Percentiles rank a stretch among this genome's conserved stretches.
Conservation (phyloP, 192 early-diverging fungal species). For the Backusella liffmaniae region DNA sequence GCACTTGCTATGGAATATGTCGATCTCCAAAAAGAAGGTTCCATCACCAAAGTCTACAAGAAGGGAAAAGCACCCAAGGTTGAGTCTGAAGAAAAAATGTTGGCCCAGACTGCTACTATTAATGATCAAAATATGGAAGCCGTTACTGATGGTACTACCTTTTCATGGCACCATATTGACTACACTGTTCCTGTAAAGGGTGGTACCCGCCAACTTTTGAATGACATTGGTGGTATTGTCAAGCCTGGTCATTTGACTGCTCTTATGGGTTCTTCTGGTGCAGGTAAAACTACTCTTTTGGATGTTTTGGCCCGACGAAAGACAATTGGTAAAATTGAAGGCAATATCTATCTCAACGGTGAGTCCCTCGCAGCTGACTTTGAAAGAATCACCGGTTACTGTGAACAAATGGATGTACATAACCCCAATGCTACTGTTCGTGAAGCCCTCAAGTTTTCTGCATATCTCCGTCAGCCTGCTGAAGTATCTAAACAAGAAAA, state of each 20-base stretch:
- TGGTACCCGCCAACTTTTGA: slow-evolving; percentile 57
- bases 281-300: slow-evolving; percentile 81
- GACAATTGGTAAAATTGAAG: slow-evolving; percentile 65
- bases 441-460: slow-evolving; percentile 76
- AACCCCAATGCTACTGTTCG: slow-evolving; percentile 71
- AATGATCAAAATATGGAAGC: slow-evolving; percentile 32
- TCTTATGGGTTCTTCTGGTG: slow-evolving; percentile 74
- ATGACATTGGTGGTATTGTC: slow-evolving; percentile 58
- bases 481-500: slow-evolving; percentile 62
- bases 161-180: slow-evolving; percentile 62
- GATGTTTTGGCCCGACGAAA: slow-evolving; percentile 77
- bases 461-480: slow-evolving; percentile 68
- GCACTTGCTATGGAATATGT: slow-evolving; percentile 58
- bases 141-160: slow-evolving; percentile 52
- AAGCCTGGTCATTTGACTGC: slow-evolving; percentile 57
- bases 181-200: slow-evolving; percentile 53
- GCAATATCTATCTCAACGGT: slow-evolving; percentile 70
- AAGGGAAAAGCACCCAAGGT: slow-evolving; percentile 26
- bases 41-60: slow-evolving; percentile 51
- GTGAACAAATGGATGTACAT: slow-evolving; percentile 84
- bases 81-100: slow-evolving; percentile 1
- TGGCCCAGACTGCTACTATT: background rate
- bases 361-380: slow-evolving; percentile 52
- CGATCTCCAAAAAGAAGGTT: slow-evolving; percentile 60
- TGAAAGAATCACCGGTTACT: slow-evolving; percentile 73